Percentiles rank a stretch among this genome's conserved stretches.
Evolutionary conservation across 2,329 filamentous ascomycete species (phyloP).

Genomic region (Lecanicillium sp.): DNA sequence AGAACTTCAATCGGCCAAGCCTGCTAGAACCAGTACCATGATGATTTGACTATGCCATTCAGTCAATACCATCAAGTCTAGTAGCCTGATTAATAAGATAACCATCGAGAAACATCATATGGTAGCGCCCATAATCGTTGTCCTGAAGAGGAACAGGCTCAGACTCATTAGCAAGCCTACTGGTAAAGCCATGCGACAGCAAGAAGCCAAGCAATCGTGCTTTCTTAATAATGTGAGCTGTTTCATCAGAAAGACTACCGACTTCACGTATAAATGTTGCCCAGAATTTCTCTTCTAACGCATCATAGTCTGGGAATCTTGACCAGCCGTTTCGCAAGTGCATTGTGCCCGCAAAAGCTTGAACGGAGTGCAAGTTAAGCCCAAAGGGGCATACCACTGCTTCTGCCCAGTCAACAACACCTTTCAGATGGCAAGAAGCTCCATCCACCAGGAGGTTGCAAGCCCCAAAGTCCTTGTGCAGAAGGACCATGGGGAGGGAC

Average conservation of each 20-base stretch:
- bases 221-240: conserved; percentile 22
- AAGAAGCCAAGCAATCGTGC: conserved; percentile 30
- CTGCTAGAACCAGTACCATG: too few species aligned
- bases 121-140: conserved; percentile 32
- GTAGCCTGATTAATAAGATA: conserved; percentile 30
- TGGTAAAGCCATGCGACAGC: conserved; percentile 31
- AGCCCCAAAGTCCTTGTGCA: conserved; percentile 31
- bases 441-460: conserved; percentile 37
- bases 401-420: conserved; percentile 38
- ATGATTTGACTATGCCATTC: too few species aligned
- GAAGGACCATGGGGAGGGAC: conserved; percentile 34
- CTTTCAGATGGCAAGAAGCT: conserved; percentile 28
- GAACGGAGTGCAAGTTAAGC: conserved; percentile 30
- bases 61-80: conserved; percentile 23
- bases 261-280: conserved; percentile 24
- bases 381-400: conserved; percentile 35
- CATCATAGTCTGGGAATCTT: conserved; percentile 28
- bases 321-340: conserved; percentile 30
- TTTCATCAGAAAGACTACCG: conserved; percentile 23
- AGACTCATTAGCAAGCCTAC: conserved; percentile 30
- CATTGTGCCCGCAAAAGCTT: conserved; percentile 28
- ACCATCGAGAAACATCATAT: conserved; percentile 32
- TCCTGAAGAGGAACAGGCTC: conserved; percentile 30
- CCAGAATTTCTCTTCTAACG: conserved; percentile 29
- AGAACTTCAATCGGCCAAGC: too few species aligned